A percentile compares a stretch with the other conserved stretches of the same genome.
Evolutionary conservation across 352 stramenopile species (phyloP).

Genomic region (Globisporangium solare): DNA sequence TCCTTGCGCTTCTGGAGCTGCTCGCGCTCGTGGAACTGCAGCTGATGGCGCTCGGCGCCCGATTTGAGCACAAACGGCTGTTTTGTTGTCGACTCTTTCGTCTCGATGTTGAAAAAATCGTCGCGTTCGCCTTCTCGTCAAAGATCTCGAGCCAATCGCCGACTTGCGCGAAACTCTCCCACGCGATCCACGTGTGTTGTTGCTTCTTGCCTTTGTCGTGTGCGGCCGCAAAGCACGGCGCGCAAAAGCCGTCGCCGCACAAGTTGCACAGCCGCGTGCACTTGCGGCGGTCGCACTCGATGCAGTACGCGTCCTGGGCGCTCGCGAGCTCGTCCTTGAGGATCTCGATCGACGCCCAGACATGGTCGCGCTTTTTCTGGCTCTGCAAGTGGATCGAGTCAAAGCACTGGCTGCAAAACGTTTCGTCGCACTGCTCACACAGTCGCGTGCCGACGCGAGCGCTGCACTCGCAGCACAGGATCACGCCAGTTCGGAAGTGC

Average conservation of each 20-base stretch:
- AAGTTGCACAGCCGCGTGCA: slow-evolving; percentile 62
- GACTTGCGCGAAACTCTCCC: slow-evolving; percentile 37
- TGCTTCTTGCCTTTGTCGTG: slow-evolving; percentile 61
- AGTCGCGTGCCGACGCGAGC: slow-evolving; percentile 28
- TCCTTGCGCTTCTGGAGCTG: slow-evolving; percentile 45
- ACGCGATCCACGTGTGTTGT: slow-evolving; percentile 60
- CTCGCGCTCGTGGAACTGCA: slow-evolving; percentile 49
- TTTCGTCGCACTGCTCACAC: slow-evolving; percentile 62
- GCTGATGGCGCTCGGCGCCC: slow-evolving; percentile 50
- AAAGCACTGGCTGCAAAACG: slow-evolving; percentile 57
- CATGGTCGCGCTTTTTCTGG: slow-evolving; percentile 31
- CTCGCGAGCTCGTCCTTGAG: slow-evolving; percentile 46
- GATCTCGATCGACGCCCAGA: slow-evolving; percentile 38
- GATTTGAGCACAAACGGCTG: slow-evolving; percentile 46
- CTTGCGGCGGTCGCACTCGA: slow-evolving; percentile 53
- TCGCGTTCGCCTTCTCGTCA: slow-evolving; percentile 36
- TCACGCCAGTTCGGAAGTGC: slow-evolving; percentile 46
- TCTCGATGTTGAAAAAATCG: slow-evolving; percentile 77
- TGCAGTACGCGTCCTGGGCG: slow-evolving; percentile 59
- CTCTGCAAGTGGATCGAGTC: slow-evolving; percentile 25
- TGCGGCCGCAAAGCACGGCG: slow-evolving; percentile 37
- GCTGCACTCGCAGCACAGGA: slow-evolving; percentile 54
- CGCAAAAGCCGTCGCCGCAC: slow-evolving; percentile 75
- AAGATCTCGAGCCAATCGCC: slow-evolving; percentile 76
- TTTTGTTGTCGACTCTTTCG: slow-evolving; percentile 61